Base-by-base conservation (phyloP, 139 green algal genomes). In the Chlorella sp. region DNA sequence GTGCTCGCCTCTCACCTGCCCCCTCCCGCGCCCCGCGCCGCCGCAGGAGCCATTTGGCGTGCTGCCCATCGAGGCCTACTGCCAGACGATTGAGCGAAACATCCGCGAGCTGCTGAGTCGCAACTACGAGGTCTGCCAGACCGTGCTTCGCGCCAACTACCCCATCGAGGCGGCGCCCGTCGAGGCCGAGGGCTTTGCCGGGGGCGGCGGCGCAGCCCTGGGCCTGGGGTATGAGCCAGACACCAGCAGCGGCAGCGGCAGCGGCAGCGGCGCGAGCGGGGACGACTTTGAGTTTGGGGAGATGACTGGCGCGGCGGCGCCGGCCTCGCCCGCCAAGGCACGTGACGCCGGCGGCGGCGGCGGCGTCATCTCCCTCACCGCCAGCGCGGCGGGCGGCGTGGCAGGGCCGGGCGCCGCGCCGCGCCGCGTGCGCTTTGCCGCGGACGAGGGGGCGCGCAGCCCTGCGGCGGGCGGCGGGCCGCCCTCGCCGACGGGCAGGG, bases 21-120 rank as follows among this genome's bases (percentile, higher is more conserved):
- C n/a, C n/a, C n/a, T n/a, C n/a, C n/a, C n/a, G n/a, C n/a, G n/a
- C n/a, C n/a, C n/a, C n/a, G n/a, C n/a, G n/a, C n/a, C n/a, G n/a
- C n/a, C n/a, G n/a, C n/a, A n/a, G n/a, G n/a, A n/a, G n/a, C n/a
- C n/a, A n/a, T n/a, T n/a, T n/a, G n/a, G 75, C 12, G 73, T 90
- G 29, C 79, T 90, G 50, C 84, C 84, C 7, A 56, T 89, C 6
- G 77, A 85, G 41, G 67, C 67, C 40, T 56, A 77, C 27, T 71
- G 70, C 50, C 38, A 42, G 56, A 81, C 79, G 21, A 81, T 86
- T 42, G 71, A 85, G 71, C 74, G 74, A 64, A 80, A 80, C 65
- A 65, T 75, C 14, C 64, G 74, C 7, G 65, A 80, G 64, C 74
- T 80, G 48, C 29, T 78, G 72, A 36, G 36, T 11, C 48, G 60